Base-by-base conservation (phyloP, 768 basidiomycete genomes). In the Panellus pusillus region DNA sequence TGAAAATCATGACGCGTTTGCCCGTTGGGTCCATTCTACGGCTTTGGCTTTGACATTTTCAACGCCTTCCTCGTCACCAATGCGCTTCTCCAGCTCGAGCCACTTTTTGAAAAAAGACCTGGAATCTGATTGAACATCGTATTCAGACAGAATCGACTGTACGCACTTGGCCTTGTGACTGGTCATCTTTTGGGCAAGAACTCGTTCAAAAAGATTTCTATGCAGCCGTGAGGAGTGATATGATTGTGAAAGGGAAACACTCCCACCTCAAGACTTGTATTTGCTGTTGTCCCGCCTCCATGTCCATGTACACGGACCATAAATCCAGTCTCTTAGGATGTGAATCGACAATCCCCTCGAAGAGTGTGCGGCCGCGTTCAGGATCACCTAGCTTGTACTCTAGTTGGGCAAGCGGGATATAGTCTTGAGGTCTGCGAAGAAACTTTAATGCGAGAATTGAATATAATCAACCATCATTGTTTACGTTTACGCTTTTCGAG, bases 81-180 rank as follows among this genome's bases (percentile, higher is more conserved):
- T 72, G 61, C 83, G 81, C 61, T 82, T 83, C 69, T 98, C 97
- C 36, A 97, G 71, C 54, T 86, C 86, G 29, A 98, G 76, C 92
- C 95, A 97, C 70, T 98, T 98, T 73, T 99, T 99, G 82, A 99
- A 98, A 71, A 98, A 87, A 27, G 87, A 83, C 72, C 92, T 94
- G 53, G 19, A 53, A 62, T 43, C 42, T 32, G 42, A 49, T 63
- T 35, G 56, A 27, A 5, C 27, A 27, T 43, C 12, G 41, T 29
- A 44, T 35, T 51, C 24, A 44, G 28, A 47, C 36, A 35, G 39
- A 61, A 31, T 36, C 17, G 38, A 19, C 19, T 41, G 9, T n/a
- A 79, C 86, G 65, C 66, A 95, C 92, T 97, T 98, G 18, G 95
- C 95, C 72, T 95, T 96, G 67, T 93, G 90, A 64, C 86, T 91